These are phyloP conservation scores for Metschnikowia bowlesiae DNA, from an alignment of 805 yeast species.

Conservation along the genomic window DNA sequence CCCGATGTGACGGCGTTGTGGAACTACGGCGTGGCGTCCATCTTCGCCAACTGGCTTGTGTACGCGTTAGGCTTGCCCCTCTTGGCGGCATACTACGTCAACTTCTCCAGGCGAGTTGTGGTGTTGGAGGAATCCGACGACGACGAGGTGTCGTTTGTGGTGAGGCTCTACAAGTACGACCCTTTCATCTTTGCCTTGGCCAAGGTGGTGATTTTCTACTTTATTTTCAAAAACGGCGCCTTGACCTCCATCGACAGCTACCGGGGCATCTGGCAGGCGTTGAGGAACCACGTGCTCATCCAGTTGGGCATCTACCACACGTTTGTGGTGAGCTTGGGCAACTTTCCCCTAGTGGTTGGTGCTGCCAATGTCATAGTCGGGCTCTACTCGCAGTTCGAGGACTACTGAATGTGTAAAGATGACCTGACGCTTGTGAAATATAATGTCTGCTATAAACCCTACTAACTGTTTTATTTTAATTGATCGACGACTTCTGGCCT, in stretches of 20 bases:
- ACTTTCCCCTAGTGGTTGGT: constrained; percentile 44
- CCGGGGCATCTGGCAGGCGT: constrained; percentile 23
- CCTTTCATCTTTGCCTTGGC: constrained; percentile 51
- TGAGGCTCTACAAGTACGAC: constrained; percentile 43
- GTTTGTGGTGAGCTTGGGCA: constrained; percentile 38
- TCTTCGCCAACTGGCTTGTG: constrained; percentile 37
- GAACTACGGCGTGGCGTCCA: constrained; percentile 25
- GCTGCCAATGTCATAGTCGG: constrained; percentile 44
- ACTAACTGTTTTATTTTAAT: neutral
- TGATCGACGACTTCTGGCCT: neutral
- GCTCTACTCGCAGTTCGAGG: constrained; percentile 49
- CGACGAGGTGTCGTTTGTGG: constrained; percentile 11
- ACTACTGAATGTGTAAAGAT: constrained; percentile 21
- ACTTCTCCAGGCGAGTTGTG: constrained; percentile 44
- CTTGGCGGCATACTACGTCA: constrained; percentile 45
- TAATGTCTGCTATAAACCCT: constrained; percentile 2
- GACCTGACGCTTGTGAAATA: constrained; percentile 1
- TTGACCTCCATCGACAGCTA: constrained; percentile 24
- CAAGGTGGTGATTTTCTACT: constrained; percentile 37
- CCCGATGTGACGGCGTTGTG: constrained; percentile 37
- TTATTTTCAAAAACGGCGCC: constrained; percentile 30
- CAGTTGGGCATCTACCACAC: constrained; percentile 38
- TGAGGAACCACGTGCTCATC: constrained; percentile 28
- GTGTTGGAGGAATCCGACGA: constrained; percentile 21
- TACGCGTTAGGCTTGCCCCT: constrained; percentile 40